Evolutionary conservation across 306 rosid genomes (phyloP).

Genomic region (Aeschynomene evenia): DNA sequence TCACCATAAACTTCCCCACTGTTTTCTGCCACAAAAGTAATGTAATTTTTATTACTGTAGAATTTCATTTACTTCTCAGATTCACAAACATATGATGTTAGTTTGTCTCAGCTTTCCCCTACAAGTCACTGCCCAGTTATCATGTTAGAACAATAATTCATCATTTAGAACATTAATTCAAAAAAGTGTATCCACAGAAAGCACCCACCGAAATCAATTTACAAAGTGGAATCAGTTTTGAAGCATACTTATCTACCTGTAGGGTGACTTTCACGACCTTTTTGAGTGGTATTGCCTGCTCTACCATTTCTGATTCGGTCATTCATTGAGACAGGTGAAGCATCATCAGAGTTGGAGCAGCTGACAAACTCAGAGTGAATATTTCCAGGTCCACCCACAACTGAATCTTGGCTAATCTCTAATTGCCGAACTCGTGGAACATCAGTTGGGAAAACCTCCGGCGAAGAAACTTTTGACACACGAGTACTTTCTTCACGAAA

Average conservation of each 20-base stretch:
- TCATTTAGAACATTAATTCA: slow-evolving; percentile 1
- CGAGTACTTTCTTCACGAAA: slow-evolving; percentile 54
- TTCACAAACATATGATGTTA: slow-evolving; percentile 13
- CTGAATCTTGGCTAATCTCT: slow-evolving; percentile 44
- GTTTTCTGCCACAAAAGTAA: slow-evolving; percentile 54
- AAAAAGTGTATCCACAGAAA: slow-evolving; percentile 1
- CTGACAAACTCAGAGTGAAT: slow-evolving; percentile 35
- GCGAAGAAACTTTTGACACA: slow-evolving; percentile 37
- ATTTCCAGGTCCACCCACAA: slow-evolving; percentile 40
- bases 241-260: slow-evolving; percentile 40
- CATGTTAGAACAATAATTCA: not conserved
- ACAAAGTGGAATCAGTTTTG: slow-evolving; percentile 8
- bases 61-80: not conserved
- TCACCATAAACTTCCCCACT: slow-evolving; percentile 48
- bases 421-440: slow-evolving; percentile 37
- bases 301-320: slow-evolving; percentile 36
- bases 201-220: slow-evolving; percentile 20
- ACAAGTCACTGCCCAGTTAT: slow-evolving; percentile 17
- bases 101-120: not conserved
- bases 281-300: slow-evolving; percentile 44
- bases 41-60: not conserved
- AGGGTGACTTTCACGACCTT: slow-evolving; percentile 43
- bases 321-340: slow-evolving; percentile 38
- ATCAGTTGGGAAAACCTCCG: slow-evolving; percentile 38
- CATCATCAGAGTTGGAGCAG: slow-evolving; percentile 40